Base-by-base conservation (phyloP, 2,329 filamentous ascomycete species). In the Aspergillus hiratsukae region DNA sequence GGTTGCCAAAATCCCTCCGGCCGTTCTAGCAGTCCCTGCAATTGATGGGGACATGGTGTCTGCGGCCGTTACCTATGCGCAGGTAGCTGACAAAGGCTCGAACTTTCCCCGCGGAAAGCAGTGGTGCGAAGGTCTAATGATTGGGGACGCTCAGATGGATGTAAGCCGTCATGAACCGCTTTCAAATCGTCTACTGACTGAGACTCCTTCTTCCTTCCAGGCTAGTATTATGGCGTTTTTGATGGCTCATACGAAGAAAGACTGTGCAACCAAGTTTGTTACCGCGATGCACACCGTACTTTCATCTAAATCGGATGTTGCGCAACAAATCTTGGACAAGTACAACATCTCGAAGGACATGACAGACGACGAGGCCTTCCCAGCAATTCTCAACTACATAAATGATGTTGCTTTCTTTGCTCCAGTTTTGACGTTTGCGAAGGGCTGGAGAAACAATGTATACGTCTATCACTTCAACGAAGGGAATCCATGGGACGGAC, bases 91-190 rank as follows among this genome's bases (percentile, higher is more conserved):
- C 19, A 55, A 48, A 5, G 58, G 65, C 9, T 66, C 69, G 2
- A 66, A 62, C 17, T 53, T 73, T 35, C 68, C 78, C 31, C 72
- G 73, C 4, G 79, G 75, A 0, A 74, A 71, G 40, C 66, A 69
- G 9, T 82, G 79, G 79, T 80, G 75, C 55, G 65, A 74, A 37
- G 69, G 72, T n/a, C 55, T 81, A 10, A 70, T 81, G 57, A 74
- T 82, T 41, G 80, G 80, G 17, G 75, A 81, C 56, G 76, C 76
- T 23, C 70, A 76, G 56, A 72, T 78, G 48, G 79, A 81, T 68
- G 77, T 78, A 67, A 63, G 72, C 66, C 23, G 59, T 19, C 41
- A 17, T 19, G 4, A 21, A 28, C 14, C 29, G 23, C 45, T 43
- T 23, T n/a, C 35, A n/a, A 35, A 50, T 55, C 23, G 10, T 31